Evolutionary conservation across 2,329 filamentous ascomycete species (phyloP).

Genomic region (Aplosporella prunicola): DNA sequence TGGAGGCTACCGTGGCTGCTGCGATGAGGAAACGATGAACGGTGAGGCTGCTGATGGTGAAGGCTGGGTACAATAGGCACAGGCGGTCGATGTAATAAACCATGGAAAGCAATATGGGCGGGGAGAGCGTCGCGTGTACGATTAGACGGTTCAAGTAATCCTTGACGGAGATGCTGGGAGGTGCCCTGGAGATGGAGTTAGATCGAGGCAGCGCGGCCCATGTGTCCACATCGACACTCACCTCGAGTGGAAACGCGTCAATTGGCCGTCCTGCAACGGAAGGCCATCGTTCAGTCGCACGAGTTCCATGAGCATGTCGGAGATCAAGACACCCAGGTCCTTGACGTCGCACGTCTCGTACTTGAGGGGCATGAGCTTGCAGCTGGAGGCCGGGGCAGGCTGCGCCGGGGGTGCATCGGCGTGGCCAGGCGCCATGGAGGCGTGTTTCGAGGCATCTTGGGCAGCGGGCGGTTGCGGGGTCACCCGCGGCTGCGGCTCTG

Average conservation of each 20-base stretch:
- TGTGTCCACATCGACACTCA: slow-evolving; percentile 29
- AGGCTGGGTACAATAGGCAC: slow-evolving; percentile 83
- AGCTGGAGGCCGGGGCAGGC: slow-evolving; percentile 10
- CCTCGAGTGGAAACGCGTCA: slow-evolving; percentile 94
- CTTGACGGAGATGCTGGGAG: slow-evolving; percentile 85
- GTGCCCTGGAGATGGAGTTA: slow-evolving; percentile 38
- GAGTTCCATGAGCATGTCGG: slow-evolving; percentile 91
- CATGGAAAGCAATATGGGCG: slow-evolving; percentile 93
- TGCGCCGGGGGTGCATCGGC: not conserved
- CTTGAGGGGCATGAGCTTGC: slow-evolving; percentile 55
- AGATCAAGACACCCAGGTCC: slow-evolving; percentile 82
- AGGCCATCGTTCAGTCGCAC: slow-evolving; percentile 87
- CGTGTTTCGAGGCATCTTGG: too few species aligned
- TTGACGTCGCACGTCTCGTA: slow-evolving; percentile 78
- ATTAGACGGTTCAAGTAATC: slow-evolving; percentile 91
- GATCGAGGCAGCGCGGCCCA: slow-evolving; percentile 4
- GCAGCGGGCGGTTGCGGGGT: slow-evolving; percentile 22
- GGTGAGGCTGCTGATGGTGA: slow-evolving; percentile 91
- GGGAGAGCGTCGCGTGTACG: slow-evolving; percentile 85
- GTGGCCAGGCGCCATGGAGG: too few species aligned
- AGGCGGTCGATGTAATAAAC: slow-evolving; percentile 97
- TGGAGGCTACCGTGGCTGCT: slow-evolving; percentile 88
- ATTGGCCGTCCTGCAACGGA: slow-evolving; percentile 71
- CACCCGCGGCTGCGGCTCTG: slow-evolving; percentile 24
- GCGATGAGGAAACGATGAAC: slow-evolving; percentile 97